Evolutionary conservation across 139 green algal species (phyloP).

Genomic region (Volvox africanus): DNA sequence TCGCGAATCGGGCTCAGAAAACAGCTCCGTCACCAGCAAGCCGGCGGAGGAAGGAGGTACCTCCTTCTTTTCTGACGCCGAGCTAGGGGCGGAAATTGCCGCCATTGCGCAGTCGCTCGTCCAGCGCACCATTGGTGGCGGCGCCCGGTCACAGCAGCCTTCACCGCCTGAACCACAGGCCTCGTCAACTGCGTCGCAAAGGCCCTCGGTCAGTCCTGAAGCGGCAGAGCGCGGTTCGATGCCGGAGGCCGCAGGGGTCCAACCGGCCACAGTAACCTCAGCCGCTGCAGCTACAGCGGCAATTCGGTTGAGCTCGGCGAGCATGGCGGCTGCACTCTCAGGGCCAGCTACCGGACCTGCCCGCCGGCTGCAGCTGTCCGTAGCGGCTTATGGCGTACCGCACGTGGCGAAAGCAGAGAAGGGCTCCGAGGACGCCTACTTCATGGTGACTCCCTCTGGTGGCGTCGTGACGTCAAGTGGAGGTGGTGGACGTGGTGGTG

Average conservation of each 20-base stretch:
- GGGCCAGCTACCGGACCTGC: background rate
- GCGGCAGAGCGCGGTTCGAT: background rate
- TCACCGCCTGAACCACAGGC: background rate
- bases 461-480: background rate
- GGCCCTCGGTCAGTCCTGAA: background rate
- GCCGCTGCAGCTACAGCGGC: background rate
- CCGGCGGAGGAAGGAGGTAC: background rate
- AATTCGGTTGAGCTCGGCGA: background rate
- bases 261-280: too few species aligned
- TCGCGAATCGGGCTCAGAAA: background rate
- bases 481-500: too few species aligned
- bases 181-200: background rate
- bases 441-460: constrained; percentile 1
- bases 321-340: background rate
- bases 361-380: constrained; percentile 37
- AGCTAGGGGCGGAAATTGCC: constrained; percentile 45
- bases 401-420: constrained; percentile 46
- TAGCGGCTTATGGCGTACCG: constrained; percentile 28
- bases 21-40: background rate
- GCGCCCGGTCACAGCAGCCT: background rate
- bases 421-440: constrained; percentile 36
- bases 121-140: background rate
- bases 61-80: constrained; percentile 6
- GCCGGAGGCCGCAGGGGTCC: background rate
- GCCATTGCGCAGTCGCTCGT: constrained; percentile 54